Evolutionary conservation across 495 filamentous ascomycete species (phyloP).

Genomic region (Aspergillus egyptiacus): DNA sequence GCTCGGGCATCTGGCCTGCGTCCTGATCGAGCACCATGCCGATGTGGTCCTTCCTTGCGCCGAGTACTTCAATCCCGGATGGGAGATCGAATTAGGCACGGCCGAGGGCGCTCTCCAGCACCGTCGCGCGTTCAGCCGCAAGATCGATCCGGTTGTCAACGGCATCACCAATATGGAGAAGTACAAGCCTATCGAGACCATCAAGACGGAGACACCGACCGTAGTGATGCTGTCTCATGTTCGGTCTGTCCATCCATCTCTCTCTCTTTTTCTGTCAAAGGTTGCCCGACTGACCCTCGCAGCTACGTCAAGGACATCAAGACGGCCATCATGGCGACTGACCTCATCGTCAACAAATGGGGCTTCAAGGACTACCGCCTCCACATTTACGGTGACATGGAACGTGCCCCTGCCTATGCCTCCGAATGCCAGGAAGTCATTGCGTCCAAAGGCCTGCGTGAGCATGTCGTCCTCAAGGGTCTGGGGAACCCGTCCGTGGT

Average conservation of each 20-base stretch:
- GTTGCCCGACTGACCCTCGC: not conserved
- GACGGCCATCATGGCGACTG: conserved; percentile 55
- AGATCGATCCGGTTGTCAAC: conserved; percentile 62
- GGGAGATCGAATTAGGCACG: conserved; percentile 60
- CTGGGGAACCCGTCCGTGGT: conserved; percentile 41
- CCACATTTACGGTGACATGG: conserved; percentile 56
- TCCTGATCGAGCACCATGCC: conserved; percentile 53
- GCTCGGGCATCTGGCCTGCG: conserved; percentile 31
- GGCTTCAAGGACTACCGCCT: conserved; percentile 56
- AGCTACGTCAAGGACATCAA: conserved; percentile 53
- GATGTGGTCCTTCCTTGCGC: conserved; percentile 61
- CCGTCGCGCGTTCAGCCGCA: conserved; percentile 50
- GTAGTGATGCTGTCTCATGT: conserved; percentile 60
- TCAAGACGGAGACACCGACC: conserved; percentile 49
- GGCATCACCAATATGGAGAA: conserved; percentile 59
- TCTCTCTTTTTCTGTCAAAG: not conserved
- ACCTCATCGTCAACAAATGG: conserved; percentile 59
- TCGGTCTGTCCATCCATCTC: conserved; percentile 32
- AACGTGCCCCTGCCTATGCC: conserved; percentile 52
- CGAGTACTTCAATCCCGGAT: conserved; percentile 62
- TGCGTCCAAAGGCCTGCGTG: conserved; percentile 50
- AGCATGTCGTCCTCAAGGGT: conserved; percentile 48
- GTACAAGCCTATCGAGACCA: conserved; percentile 51
- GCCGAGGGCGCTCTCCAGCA: conserved; percentile 50
- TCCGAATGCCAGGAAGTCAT: conserved; percentile 56